phyloP scores from a whole-genome alignment of 164 flowering plant species.

The Saururus chinensis region DNA sequence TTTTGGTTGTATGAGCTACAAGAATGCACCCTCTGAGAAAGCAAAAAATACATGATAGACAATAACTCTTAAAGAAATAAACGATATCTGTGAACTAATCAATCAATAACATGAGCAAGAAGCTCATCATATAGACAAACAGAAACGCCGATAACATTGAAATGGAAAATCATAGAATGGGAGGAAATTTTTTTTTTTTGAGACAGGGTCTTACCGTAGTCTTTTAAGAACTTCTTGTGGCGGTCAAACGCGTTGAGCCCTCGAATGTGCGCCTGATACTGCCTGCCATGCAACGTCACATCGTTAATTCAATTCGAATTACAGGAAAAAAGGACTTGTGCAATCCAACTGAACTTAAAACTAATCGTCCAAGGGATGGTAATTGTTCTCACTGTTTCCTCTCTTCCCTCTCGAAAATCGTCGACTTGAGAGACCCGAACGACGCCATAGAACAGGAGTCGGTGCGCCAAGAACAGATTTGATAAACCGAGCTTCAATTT shows the following conservation, averaged over 20 bases:
- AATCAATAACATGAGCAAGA: too few relatives aligned
- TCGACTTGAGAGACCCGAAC: slow-evolving; percentile 42
- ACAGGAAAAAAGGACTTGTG: background rate
- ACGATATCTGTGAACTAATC: too few relatives aligned
- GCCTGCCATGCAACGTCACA: slow-evolving; percentile 33
- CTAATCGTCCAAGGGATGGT: background rate
- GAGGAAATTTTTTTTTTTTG: background rate
- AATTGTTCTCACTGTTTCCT: slow-evolving; percentile 46
- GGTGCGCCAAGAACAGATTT: too few relatives aligned
- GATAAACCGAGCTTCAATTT: too few relatives aligned
- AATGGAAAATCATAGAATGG: too few relatives aligned
- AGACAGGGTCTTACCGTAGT: slow-evolving; percentile 40
- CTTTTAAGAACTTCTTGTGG: slow-evolving; percentile 80
- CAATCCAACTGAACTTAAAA: background rate
- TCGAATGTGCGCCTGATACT: slow-evolving; percentile 78
- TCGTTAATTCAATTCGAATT: background rate
- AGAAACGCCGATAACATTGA: too few relatives aligned
- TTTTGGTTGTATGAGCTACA: too few relatives aligned
- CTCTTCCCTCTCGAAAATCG: slow-evolving; percentile 62
- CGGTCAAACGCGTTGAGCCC: slow-evolving; percentile 90
- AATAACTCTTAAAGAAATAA: too few relatives aligned
- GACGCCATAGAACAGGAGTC: slow-evolving; percentile 27
- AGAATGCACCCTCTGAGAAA: too few relatives aligned
- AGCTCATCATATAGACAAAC: too few relatives aligned
- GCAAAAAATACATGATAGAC: too few relatives aligned